Conservation (phyloP, 441 rosid genomes). For the Eutrema salsugineum region DNA sequence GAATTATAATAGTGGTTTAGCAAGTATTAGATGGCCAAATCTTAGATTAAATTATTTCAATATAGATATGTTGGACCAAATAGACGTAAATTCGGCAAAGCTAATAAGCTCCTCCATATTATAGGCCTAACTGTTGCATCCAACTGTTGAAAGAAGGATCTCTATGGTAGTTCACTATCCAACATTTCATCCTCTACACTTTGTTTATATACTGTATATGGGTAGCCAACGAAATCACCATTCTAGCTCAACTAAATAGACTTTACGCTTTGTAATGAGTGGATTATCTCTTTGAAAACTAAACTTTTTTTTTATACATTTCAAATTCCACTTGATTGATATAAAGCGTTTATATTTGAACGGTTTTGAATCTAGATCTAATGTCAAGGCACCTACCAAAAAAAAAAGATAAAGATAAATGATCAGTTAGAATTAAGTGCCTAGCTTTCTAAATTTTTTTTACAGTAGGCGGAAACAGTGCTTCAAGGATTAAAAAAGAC, state of each 20-base stretch:
- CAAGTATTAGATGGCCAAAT: background rate
- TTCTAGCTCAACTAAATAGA: background rate
- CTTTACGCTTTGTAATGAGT: constrained; percentile 19
- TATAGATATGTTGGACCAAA: background rate
- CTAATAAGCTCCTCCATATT: background rate
- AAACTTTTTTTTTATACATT: background rate
- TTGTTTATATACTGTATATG: background rate
- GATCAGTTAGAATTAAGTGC: background rate
- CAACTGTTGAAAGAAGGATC: background rate
- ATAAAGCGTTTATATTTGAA: background rate
- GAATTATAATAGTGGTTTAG: background rate
- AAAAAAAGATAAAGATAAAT: background rate
- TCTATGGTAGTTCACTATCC: background rate
- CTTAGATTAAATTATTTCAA: background rate
- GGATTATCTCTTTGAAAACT: background rate
- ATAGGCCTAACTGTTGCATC: background rate
- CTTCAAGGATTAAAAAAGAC: background rate
- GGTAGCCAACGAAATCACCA: background rate
- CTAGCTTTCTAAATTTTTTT: background rate
- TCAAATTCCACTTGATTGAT: constrained; percentile 15
- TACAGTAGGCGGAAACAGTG: background rate
- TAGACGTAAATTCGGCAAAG: background rate
- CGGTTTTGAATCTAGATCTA: constrained; percentile 24
- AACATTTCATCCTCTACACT: background rate
- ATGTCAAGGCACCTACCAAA: background rate